Conservation (phyloP, 208 protist genomes). For the Tetramitus jugosus region DNA sequence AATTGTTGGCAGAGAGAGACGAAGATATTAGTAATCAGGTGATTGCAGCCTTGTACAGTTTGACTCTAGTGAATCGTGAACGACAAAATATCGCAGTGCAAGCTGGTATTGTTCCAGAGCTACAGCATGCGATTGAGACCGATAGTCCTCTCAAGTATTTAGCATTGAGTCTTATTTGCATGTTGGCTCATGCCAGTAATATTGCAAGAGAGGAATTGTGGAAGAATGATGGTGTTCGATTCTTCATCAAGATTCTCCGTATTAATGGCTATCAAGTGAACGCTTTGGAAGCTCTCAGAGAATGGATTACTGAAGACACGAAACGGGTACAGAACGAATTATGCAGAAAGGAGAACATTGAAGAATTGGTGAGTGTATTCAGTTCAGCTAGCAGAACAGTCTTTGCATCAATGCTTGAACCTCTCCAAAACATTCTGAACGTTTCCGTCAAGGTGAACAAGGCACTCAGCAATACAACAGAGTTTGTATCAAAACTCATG, state of each 20-base stretch:
- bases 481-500: slow-evolving; percentile 1
- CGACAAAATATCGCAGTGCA: slow-evolving; percentile 53
- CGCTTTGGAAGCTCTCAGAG: slow-evolving; percentile 1
- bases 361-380: slow-evolving; percentile 5
- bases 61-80: slow-evolving; percentile 50
- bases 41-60: slow-evolving; percentile 48
- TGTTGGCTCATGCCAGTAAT: neutral
- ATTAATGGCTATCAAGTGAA: neutral
- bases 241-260: slow-evolving; percentile 1
- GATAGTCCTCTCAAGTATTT: slow-evolving; percentile 50
- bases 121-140: slow-evolving; percentile 46
- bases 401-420: neutral
- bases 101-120: slow-evolving; percentile 51
- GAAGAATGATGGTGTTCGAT: neutral
- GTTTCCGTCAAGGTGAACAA: neutral
- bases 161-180: slow-evolving; percentile 20
- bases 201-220: neutral
- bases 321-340: neutral
- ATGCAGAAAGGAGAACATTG: neutral
- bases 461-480: neutral
- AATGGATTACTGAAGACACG: slow-evolving; percentile 10
- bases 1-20: slow-evolving; percentile 23
- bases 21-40: slow-evolving; percentile 56
- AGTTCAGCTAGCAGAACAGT: neutral
- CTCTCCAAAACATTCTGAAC: neutral